Percentiles rank a stretch among this genome's conserved stretches.
Evolutionary conservation across 306 rosid genomes (phyloP).

Genomic region (apple (Malus domestica)): DNA sequence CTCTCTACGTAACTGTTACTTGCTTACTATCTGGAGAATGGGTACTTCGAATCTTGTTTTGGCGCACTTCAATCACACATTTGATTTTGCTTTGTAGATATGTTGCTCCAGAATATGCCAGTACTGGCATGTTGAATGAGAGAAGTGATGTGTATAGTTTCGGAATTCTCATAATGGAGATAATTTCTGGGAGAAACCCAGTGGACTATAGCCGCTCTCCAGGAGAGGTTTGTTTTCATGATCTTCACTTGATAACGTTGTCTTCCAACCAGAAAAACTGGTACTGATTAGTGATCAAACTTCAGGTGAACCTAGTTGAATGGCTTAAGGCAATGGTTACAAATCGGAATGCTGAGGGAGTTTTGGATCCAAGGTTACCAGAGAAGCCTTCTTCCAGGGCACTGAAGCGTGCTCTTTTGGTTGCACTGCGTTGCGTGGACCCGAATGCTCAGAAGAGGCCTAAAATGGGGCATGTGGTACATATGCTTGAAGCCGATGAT

Average conservation of each 20-base stretch:
- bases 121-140: constrained; percentile 63
- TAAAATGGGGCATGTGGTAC: constrained; percentile 55
- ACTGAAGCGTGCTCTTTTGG: constrained; percentile 54
- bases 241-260: not conserved
- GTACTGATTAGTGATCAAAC: constrained; percentile 8
- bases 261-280: not conserved
- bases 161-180: constrained; percentile 58
- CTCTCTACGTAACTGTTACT: not conserved
- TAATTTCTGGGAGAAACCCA: constrained; percentile 57
- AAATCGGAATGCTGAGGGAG: constrained; percentile 46
- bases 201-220: constrained; percentile 51
- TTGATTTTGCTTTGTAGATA: constrained; percentile 31
- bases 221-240: constrained; percentile 41
- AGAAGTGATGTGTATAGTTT: constrained; percentile 60
- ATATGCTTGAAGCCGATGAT: constrained; percentile 64
- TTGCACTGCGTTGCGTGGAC: constrained; percentile 55
- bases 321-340: constrained; percentile 62
- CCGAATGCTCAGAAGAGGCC: constrained; percentile 58
- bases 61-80: not conserved
- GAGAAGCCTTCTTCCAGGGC: constrained; percentile 60
- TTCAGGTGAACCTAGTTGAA: constrained; percentile 56
- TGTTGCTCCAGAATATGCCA: constrained; percentile 67
- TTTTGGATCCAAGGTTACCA: constrained; percentile 44
- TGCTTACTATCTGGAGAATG: not conserved
- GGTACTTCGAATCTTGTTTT: not conserved